Conservation (phyloP, 2,329 filamentous ascomycete species). For the Cladosporium halotolerans region DNA sequence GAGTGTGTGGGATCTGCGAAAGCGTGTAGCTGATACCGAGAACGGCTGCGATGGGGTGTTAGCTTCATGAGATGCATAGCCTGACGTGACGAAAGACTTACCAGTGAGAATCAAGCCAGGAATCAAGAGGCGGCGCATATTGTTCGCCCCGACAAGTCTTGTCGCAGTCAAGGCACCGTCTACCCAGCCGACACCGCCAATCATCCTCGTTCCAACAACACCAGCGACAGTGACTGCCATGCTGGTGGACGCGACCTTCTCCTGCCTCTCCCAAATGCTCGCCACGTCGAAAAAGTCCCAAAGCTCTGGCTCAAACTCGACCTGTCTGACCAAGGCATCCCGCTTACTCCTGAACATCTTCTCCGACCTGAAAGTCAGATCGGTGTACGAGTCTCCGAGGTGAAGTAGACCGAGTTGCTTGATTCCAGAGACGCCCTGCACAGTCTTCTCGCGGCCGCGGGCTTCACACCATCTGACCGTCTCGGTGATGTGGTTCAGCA, state of each 20-base stretch:
- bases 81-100: slow-evolving; percentile 42
- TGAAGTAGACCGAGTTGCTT: slow-evolving; percentile 84
- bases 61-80: slow-evolving; percentile 7
- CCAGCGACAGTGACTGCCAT: slow-evolving; percentile 91
- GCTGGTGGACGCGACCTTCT: slow-evolving; percentile 88
- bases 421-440: slow-evolving; percentile 76
- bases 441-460: slow-evolving; percentile 69
- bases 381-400: slow-evolving; percentile 77
- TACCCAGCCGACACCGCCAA: slow-evolving; percentile 82
- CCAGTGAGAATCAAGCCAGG: slow-evolving; percentile 73
- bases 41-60: slow-evolving; percentile 50
- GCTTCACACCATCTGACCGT: slow-evolving; percentile 78
- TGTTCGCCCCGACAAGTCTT: slow-evolving; percentile 74
- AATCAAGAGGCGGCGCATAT: slow-evolving; percentile 71
- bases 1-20: slow-evolving; percentile 78
- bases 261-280: slow-evolving; percentile 77
- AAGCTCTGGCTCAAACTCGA: slow-evolving; percentile 80
- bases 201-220: slow-evolving; percentile 71
- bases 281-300: slow-evolving; percentile 90
- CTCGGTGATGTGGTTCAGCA: slow-evolving; percentile 79
- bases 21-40: slow-evolving; percentile 75
- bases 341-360: slow-evolving; percentile 87
- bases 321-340: slow-evolving; percentile 74
- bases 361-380: slow-evolving; percentile 81
- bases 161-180: slow-evolving; percentile 77